Percentiles rank a stretch among this genome's conserved stretches.
These are phyloP conservation scores for Calonectria leucothoes DNA, from an alignment of 2,329 filamentous ascomycete genomes.

Conservation along the genomic window DNA sequence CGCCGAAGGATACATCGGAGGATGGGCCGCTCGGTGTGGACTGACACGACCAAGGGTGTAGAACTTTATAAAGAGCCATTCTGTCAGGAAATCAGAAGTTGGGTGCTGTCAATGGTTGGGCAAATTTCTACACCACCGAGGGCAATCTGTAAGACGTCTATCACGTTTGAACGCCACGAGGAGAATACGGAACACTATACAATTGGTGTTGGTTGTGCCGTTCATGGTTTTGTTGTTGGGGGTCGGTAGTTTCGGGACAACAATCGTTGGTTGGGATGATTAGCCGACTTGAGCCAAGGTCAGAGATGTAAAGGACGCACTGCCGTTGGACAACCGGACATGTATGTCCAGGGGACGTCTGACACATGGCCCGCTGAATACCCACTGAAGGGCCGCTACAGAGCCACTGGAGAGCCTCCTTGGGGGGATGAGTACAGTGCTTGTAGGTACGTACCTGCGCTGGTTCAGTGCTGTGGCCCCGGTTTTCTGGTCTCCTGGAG, in stretches of 20 bases:
- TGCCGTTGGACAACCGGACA: constrained; percentile 33
- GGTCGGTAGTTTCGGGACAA: constrained; percentile 7
- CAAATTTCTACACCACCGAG: neutral
- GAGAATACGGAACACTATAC: neutral
- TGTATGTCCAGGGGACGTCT: constrained; percentile 35
- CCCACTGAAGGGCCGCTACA: neutral
- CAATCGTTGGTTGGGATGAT: constrained; percentile 32
- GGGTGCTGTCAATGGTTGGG: neutral
- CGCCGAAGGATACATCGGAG: constrained; percentile 22
- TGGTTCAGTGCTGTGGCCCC: neutral
- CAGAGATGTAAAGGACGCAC: constrained; percentile 7
- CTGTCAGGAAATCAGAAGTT: neutral
- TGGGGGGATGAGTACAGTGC: neutral
- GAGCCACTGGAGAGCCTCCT: constrained; percentile 15
- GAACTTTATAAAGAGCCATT: neutral
- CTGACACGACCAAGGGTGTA: neutral
- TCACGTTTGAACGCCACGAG: neutral
- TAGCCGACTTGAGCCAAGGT: constrained; percentile 25
- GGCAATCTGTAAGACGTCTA: neutral
- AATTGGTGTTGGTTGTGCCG: neutral
- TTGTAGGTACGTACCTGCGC: constrained; percentile 12
- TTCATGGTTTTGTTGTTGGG: constrained; percentile 16
- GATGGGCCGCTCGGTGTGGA: constrained; percentile 14
- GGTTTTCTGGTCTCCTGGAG: constrained; percentile 18
- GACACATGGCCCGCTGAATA: constrained; percentile 12